Percentiles rank a stretch among this genome's conserved stretches.
phyloP scores from a whole-genome alignment of 257 asterid genomes.

The Buddleja alternifolia region DNA sequence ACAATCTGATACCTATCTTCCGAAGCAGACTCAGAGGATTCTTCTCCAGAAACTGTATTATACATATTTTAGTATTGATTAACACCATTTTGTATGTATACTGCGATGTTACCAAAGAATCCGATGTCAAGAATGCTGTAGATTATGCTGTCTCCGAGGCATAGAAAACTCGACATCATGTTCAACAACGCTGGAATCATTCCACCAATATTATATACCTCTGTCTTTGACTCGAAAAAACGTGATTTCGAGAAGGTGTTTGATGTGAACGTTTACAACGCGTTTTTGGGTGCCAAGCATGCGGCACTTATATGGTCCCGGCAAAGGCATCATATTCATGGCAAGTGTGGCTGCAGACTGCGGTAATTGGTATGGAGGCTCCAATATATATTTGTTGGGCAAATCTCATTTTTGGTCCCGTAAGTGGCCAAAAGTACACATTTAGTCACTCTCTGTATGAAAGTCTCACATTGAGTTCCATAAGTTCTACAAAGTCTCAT shows the following conservation, averaged over 20 bases:
- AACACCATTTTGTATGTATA: constrained; percentile 3
- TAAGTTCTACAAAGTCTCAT: too few species aligned
- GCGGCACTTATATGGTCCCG: constrained; percentile 46
- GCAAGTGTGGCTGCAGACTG: constrained; percentile 26
- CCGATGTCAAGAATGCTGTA: constrained; percentile 19
- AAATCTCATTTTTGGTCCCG: too few species aligned
- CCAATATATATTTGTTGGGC: constrained; percentile 32
- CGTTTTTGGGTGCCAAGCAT: constrained; percentile 42
- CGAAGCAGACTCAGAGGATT: too few species aligned
- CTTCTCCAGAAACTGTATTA: too few species aligned
- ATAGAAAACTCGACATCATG: constrained; percentile 28
- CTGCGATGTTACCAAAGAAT: constrained; percentile 27
- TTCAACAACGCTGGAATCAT: constrained; percentile 25
- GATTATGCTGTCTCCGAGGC: constrained; percentile 6
- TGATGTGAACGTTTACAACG: constrained; percentile 34
- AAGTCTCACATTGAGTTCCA: too few species aligned
- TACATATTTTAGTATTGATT: too few species aligned
- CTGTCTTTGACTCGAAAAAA: constrained; percentile 26
- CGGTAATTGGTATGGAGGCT: constrained; percentile 23
- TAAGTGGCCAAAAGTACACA: too few species aligned
- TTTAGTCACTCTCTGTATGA: too few species aligned
- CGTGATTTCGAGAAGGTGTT: constrained; percentile 33
- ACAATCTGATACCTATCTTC: too few species aligned
- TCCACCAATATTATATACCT: neutral
- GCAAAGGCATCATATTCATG: constrained; percentile 23